Base-by-base conservation (phyloP, 306 rosid species). In the Cotoneaster glaucophyllus region DNA sequence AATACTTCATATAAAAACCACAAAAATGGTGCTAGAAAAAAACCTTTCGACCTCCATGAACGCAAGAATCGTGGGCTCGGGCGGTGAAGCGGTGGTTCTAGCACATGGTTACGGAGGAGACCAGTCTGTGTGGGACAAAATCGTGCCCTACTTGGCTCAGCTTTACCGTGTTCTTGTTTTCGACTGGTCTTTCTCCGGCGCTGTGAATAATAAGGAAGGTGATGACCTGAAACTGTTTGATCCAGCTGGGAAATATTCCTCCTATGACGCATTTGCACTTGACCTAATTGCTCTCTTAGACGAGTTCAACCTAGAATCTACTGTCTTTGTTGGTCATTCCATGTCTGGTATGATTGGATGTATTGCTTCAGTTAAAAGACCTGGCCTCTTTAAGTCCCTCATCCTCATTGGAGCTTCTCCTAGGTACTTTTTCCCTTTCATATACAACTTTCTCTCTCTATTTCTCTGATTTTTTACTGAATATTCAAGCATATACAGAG, bases 291-390 rank as follows among this genome's bases (percentile, higher is more conserved):
- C 63, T 61, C 81, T 95, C 11, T 37, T 95, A 41, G 87, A 74
- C 32, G 88, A 92, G 71, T 70, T 90, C 78, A 78, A 73, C 79
- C 81, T 95, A 48, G 71, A 79, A 73, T 86, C 79, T 19, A 71
- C 74, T 25, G 82, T 80, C 68, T 90, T 89, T 69, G 77, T 89
- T 67, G 99, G 99, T 1, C 99, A 95, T 77, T 95, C 99, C 83
- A 92, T 95, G 99, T 92, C 99, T 67, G 97, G 83, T 54, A 90
- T 95, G 89, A 84, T 95, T 77, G 97, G 97, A 28, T 95, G 97
- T 82, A 82, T 95, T 77, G 99, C 99, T 64, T 90, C 96, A 74
- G 69, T 87, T n/a, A 82, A 84, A 63, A 89, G 87, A 71, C 97
- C 99, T 82, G 59, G 84, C 8, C 97, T 95, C 39, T 95, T 95